Conservation (phyloP, 2,329 filamentous ascomycete genomes). For the Coccinonectria pachysandricola region DNA sequence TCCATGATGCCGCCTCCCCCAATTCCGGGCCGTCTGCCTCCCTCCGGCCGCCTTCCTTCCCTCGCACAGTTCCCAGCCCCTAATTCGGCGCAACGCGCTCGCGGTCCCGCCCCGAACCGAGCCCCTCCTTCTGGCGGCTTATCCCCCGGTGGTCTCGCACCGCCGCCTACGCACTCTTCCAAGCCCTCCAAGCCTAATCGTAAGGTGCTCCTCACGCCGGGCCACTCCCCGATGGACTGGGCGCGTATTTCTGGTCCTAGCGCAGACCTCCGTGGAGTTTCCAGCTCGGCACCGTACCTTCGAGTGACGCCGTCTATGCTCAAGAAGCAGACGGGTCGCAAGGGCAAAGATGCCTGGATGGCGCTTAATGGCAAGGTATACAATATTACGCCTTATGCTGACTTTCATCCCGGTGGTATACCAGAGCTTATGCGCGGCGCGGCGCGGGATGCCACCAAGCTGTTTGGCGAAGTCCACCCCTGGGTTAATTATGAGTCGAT, state of each 20-base stretch:
- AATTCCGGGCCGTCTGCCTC: slow-evolving; percentile 10
- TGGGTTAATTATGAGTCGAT: slow-evolving; percentile 68
- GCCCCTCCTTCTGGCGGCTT: slow-evolving; percentile 18
- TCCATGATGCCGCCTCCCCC: slow-evolving; percentile 23
- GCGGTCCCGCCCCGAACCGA: slow-evolving; percentile 32
- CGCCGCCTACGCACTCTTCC: slow-evolving; percentile 42
- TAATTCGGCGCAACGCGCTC: slow-evolving; percentile 42
- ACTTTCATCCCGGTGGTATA: slow-evolving; percentile 83
- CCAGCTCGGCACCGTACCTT: slow-evolving; percentile 43
- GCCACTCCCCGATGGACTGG: slow-evolving; percentile 95
- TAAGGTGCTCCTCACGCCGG: slow-evolving; percentile 76
- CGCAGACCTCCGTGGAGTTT: slow-evolving; percentile 56
- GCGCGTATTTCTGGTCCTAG: slow-evolving; percentile 60
- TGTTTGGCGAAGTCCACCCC: slow-evolving; percentile 58
- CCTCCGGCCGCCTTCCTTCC: slow-evolving; percentile 21
- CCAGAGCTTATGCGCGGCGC: slow-evolving; percentile 59
- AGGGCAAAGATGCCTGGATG: slow-evolving; percentile 83
- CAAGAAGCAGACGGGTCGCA: slow-evolving; percentile 67
- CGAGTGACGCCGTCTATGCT: slow-evolving; percentile 78
- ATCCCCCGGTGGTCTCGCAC: slow-evolving; percentile 46
- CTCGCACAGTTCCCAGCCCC: slow-evolving; percentile 38
- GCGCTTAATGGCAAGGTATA: slow-evolving; percentile 85
- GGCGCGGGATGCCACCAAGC: slow-evolving; percentile 48
- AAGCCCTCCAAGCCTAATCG: slow-evolving; percentile 47
- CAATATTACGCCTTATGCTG: slow-evolving; percentile 81